Evolutionary conservation across 78 protist genomes (phyloP).

Genomic region (Dictyostelium intermedium): DNA sequence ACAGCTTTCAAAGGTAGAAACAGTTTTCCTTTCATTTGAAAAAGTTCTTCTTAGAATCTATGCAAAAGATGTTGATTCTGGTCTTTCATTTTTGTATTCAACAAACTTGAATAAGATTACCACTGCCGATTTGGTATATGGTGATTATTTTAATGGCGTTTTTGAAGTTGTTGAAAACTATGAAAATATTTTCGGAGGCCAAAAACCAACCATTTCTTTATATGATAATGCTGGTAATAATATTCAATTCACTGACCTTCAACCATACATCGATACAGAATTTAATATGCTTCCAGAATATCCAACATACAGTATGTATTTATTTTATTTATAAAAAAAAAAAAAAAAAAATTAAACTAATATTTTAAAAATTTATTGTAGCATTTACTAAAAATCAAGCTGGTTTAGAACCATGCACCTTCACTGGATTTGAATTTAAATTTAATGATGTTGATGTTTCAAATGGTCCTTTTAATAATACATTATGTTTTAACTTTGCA

Average conservation of each 20-base stretch:
- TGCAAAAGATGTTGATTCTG: slow-evolving; percentile 12
- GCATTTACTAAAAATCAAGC: not conserved
- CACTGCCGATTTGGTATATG: not conserved
- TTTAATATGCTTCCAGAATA: not conserved
- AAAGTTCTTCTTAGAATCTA: not conserved
- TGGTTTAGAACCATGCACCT: not conserved
- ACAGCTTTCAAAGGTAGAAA: not conserved
- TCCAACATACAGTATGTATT: not conserved
- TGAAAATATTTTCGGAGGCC: no score
- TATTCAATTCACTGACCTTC: not conserved
- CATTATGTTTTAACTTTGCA: not conserved
- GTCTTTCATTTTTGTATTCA: not conserved
- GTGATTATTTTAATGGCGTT: not conserved
- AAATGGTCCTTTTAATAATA: not conserved
- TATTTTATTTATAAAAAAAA: not conserved
- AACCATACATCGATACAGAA: not conserved
- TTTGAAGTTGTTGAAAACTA: not conserved
- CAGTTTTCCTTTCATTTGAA: not conserved
- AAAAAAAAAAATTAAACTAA: not conserved
- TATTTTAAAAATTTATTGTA: not conserved
- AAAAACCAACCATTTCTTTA: not conserved
- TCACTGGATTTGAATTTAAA: slow-evolving; percentile 1
- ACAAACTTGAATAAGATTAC: not conserved
- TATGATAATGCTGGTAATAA: not conserved
- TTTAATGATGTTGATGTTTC: slow-evolving; percentile 13